Conservation (phyloP, 1,284 basidiomycete genomes). For the Butyriboletus regius region DNA sequence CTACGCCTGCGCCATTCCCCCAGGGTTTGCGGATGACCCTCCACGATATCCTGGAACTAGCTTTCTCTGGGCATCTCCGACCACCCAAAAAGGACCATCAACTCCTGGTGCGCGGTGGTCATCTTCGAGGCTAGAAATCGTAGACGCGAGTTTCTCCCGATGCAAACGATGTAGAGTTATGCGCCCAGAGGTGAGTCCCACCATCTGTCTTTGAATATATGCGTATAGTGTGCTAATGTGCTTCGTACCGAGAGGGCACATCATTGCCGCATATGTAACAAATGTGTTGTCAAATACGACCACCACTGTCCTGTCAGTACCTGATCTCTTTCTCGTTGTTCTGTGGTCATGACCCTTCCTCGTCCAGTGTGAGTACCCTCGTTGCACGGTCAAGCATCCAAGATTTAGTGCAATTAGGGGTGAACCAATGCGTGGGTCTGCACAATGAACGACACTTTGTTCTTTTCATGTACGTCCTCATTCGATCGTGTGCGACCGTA, state of each 20-base stretch:
- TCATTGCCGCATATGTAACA: constrained; percentile 89
- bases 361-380: constrained; percentile 22
- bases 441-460: constrained; percentile 95
- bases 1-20: constrained; percentile 68
- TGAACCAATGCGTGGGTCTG: constrained; percentile 93
- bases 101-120: constrained; percentile 16
- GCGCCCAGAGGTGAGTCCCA: constrained; percentile 71
- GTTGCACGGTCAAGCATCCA: background rate
- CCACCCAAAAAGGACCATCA: constrained; percentile 9
- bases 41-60: constrained; percentile 37
- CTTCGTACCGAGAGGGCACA: constrained; percentile 67
- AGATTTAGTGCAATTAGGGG: constrained; percentile 51
- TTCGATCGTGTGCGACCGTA: background rate
- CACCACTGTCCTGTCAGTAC: constrained; percentile 82
- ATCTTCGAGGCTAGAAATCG: constrained; percentile 44
- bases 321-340: background rate
- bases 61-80: constrained; percentile 50
- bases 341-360: constrained; percentile 3
- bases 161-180: constrained; percentile 65
- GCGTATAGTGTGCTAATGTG: constrained; percentile 10
- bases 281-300: constrained; percentile 88
- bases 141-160: constrained; percentile 47
- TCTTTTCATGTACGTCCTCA: constrained; percentile 68
- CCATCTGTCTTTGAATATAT: background rate
- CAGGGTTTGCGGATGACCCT: constrained; percentile 53